Evolutionary conservation across 2,329 filamentous ascomycete genomes (phyloP).

Genomic region (Aureobasidium sp.): DNA sequence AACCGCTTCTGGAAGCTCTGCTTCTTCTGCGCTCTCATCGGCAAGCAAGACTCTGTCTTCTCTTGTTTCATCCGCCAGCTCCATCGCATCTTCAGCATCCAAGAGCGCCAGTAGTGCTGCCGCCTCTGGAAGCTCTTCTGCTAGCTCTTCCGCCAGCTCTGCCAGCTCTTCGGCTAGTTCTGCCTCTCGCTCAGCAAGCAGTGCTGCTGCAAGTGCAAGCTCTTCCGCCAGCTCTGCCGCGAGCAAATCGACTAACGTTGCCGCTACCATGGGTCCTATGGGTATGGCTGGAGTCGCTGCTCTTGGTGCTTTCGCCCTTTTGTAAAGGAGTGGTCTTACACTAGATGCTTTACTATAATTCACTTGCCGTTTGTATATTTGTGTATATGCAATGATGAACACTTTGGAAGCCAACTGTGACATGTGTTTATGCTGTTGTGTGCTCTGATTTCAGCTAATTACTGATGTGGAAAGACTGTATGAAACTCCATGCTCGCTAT

Average conservation of each 20-base stretch:
- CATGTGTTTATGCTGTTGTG: background rate
- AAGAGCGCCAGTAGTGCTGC: background rate
- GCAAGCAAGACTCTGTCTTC: background rate
- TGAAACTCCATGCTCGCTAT: too few relatives aligned
- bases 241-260: background rate
- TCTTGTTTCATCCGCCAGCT: background rate
- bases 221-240: background rate
- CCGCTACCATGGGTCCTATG: background rate
- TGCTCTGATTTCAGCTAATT: background rate
- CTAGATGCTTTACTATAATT: background rate
- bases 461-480: background rate
- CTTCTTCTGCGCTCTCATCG: background rate
- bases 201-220: background rate
- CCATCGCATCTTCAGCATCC: background rate
- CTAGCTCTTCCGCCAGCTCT: background rate
- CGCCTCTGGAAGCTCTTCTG: background rate
- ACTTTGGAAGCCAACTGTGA: background rate
- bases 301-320: slow-evolving; percentile 1
- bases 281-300: slow-evolving; percentile 1
- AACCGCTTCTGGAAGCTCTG: background rate
- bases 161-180: background rate
- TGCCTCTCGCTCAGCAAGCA: background rate
- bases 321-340: background rate
- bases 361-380: background rate
- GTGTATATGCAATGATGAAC: background rate